These are phyloP conservation scores for Ormosia emarginata DNA, from an alignment of 306 rosid species.

Conservation along the genomic window DNA sequence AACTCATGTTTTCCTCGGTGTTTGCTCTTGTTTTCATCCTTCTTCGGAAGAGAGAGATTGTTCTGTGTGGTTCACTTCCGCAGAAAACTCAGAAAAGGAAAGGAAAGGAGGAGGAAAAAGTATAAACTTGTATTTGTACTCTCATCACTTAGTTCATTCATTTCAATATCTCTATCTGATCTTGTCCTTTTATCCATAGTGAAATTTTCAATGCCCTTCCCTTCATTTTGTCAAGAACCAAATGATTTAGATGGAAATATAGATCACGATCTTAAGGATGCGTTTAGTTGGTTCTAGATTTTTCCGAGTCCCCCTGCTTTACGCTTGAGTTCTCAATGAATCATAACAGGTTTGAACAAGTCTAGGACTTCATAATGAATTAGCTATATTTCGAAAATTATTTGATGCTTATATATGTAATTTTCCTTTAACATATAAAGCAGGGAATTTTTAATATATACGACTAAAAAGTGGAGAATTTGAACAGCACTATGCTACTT, in stretches of 20 bases:
- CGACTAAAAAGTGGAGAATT: background rate
- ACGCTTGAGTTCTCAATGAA: background rate
- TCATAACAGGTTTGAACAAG: background rate
- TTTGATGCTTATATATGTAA: background rate
- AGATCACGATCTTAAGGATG: background rate
- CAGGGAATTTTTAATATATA: too few relatives aligned
- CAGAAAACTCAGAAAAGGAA: background rate
- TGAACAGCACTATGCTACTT: background rate
- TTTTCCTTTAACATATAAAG: background rate
- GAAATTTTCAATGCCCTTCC: background rate
- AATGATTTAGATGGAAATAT: background rate
- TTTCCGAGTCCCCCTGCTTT: background rate
- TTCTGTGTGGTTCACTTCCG: background rate
- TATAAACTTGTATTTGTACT: background rate
- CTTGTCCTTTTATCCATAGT: background rate
- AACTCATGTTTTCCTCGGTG: background rate
- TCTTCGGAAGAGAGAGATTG: background rate
- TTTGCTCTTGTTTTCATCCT: background rate
- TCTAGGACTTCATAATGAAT: background rate
- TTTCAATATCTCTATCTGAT: background rate
- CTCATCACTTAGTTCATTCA: background rate
- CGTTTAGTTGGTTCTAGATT: background rate
- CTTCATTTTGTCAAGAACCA: background rate
- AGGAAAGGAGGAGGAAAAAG: background rate
- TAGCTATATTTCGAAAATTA: background rate